phyloP scores from a whole-genome alignment of 768 basidiomycete genomes.

The Crassisporium funariophilum region DNA sequence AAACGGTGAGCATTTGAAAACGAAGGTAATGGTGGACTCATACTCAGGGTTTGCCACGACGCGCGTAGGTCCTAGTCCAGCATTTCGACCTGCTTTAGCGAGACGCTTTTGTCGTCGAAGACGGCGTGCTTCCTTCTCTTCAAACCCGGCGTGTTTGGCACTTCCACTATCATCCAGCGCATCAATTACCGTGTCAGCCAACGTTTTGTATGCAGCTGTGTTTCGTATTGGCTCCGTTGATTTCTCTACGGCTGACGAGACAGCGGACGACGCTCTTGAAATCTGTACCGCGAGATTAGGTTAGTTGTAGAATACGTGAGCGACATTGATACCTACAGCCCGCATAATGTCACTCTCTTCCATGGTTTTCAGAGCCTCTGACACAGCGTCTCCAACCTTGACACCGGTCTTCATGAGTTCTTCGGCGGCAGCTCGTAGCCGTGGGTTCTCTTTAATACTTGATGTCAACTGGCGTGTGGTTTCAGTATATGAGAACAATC shows the following conservation, averaged over 20 bases:
- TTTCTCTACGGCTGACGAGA: slow-evolving; percentile 82
- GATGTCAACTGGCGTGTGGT: slow-evolving; percentile 67
- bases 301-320: neutral
- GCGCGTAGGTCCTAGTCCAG: slow-evolving; percentile 56
- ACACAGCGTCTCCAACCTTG: slow-evolving; percentile 92
- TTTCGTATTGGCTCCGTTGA: slow-evolving; percentile 98
- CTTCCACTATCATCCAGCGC: slow-evolving; percentile 93
- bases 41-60: slow-evolving; percentile 81
- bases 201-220: slow-evolving; percentile 90
- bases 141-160: slow-evolving; percentile 93
- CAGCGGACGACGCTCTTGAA: slow-evolving; percentile 80
- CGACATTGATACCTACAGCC: slow-evolving; percentile 52
- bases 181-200: slow-evolving; percentile 88
- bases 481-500: slow-evolving; percentile 1
- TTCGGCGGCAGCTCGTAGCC: slow-evolving; percentile 88
- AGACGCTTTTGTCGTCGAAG: slow-evolving; percentile 77
- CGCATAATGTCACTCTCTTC: slow-evolving; percentile 95
- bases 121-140: slow-evolving; percentile 90
- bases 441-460: slow-evolving; percentile 95
- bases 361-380: slow-evolving; percentile 88
- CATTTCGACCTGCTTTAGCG: slow-evolving; percentile 78
- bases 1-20: slow-evolving; percentile 3
- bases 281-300: slow-evolving; percentile 50
- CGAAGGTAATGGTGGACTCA: slow-evolving; percentile 30
- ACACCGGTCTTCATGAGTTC: slow-evolving; percentile 89